Evolutionary conservation across 2,329 filamentous ascomycete genomes (phyloP).

Genomic region (Aspergillus luchuensis): DNA sequence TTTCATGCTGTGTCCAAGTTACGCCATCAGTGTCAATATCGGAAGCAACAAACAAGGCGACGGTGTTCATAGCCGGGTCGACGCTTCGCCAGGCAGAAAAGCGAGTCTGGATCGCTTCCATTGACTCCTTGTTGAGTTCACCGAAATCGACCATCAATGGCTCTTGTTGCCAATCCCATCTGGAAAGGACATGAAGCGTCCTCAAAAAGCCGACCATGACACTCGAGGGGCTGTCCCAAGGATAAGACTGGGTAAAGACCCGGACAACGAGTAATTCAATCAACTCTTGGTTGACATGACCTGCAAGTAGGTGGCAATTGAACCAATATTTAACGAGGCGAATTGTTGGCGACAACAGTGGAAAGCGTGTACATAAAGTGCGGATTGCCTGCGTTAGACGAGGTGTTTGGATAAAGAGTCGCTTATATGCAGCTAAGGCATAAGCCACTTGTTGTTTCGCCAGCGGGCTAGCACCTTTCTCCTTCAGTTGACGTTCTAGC

Average conservation of each 20-base stretch:
- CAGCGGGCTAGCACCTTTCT: slow-evolving; percentile 67
- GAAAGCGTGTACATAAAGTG: slow-evolving; percentile 77
- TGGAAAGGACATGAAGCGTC: slow-evolving; percentile 74
- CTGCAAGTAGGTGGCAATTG: slow-evolving; percentile 73
- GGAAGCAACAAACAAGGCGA: slow-evolving; percentile 78
- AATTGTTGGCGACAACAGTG: slow-evolving; percentile 77
- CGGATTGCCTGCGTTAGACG: slow-evolving; percentile 80
- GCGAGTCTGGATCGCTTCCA: slow-evolving; percentile 66
- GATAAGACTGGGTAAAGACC: slow-evolving; percentile 77
- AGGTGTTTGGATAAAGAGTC: slow-evolving; percentile 70
- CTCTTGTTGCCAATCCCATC: slow-evolving; percentile 89
- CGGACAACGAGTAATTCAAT: slow-evolving; percentile 80
- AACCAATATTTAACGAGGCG: slow-evolving; percentile 91
- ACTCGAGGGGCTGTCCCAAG: slow-evolving; percentile 77
- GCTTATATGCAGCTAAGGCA: slow-evolving; percentile 70
- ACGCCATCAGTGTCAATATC: slow-evolving; percentile 75
- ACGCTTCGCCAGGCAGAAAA: slow-evolving; percentile 84
- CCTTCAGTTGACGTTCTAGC: slow-evolving; percentile 75
- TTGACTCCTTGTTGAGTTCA: slow-evolving; percentile 63
- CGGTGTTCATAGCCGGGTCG: slow-evolving; percentile 83
- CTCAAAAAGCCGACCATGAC: slow-evolving; percentile 78
- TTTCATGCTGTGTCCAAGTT: slow-evolving; percentile 71
- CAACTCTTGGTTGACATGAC: slow-evolving; percentile 76
- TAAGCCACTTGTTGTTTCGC: slow-evolving; percentile 69
- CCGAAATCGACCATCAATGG: slow-evolving; percentile 77